Conservation (phyloP, 2,329 filamentous ascomycete genomes). For the Colletotrichum sp. region DNA sequence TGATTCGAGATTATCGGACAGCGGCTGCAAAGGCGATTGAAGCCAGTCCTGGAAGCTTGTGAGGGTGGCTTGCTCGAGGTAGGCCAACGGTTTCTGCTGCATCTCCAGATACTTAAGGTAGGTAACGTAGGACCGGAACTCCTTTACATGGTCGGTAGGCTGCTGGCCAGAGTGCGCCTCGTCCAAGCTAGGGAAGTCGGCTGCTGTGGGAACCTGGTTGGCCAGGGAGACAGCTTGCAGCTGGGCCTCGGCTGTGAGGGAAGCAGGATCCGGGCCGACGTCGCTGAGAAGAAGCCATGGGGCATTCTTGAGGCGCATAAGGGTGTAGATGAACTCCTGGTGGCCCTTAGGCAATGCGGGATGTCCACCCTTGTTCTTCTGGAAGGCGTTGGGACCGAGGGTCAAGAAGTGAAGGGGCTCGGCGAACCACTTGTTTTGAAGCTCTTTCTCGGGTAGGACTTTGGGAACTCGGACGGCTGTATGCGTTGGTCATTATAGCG, state of each 20-base stretch:
- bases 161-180: slow-evolving; percentile 58
- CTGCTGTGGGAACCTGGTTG: slow-evolving; percentile 42
- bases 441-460: slow-evolving; percentile 61
- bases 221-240: slow-evolving; percentile 14
- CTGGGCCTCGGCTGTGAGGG: slow-evolving; percentile 12
- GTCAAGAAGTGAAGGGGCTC: slow-evolving; percentile 70
- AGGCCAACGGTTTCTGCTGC: slow-evolving; percentile 70
- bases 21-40: slow-evolving; percentile 90
- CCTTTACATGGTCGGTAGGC: slow-evolving; percentile 24
- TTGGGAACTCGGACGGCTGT: slow-evolving; percentile 63
- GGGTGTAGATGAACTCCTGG: slow-evolving; percentile 64
- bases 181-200: slow-evolving; percentile 72
- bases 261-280: slow-evolving; percentile 51
- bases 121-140: slow-evolving; percentile 59
- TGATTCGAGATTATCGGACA: slow-evolving; percentile 95
- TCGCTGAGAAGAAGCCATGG: slow-evolving; percentile 71
- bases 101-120: slow-evolving; percentile 87
- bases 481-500: not conserved
- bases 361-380: slow-evolving; percentile 64
- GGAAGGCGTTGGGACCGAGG: slow-evolving; percentile 59
- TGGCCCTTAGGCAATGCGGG: slow-evolving; percentile 67
- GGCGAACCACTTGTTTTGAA: slow-evolving; percentile 73
- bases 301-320: slow-evolving; percentile 67
- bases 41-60: slow-evolving; percentile 86
- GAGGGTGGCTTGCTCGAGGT: slow-evolving; percentile 56